A percentile compares a stretch with the other conserved stretches of the same genome.
These are phyloP conservation scores for Trichoderma brevicompactum DNA, from an alignment of 2,329 filamentous ascomycete genomes.

Conservation along the genomic window DNA sequence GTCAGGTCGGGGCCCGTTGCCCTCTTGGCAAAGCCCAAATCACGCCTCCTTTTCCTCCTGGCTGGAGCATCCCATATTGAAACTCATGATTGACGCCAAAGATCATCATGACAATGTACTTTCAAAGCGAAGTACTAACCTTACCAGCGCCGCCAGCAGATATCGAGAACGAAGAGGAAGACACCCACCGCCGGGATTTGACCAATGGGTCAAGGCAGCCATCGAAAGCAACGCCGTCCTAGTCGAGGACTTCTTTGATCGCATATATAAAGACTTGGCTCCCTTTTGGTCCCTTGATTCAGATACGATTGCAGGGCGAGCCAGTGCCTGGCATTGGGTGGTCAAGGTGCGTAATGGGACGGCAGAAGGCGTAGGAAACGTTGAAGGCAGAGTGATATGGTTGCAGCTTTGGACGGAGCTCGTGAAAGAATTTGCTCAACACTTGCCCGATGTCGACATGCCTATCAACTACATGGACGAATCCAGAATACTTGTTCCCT, in stretches of 20 bases:
- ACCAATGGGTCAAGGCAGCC: conserved; percentile 62
- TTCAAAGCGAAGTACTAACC: conserved; percentile 50
- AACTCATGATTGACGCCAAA: conserved; percentile 53
- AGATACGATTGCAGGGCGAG: conserved; percentile 44
- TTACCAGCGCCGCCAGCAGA: conserved; percentile 57
- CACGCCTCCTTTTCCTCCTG: neutral
- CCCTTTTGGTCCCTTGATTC: conserved; percentile 63
- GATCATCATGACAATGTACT: conserved; percentile 49
- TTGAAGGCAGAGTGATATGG: conserved; percentile 49
- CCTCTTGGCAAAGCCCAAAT: conserved; percentile 4
- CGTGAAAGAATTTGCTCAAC: conserved; percentile 55
- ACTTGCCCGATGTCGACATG: conserved; percentile 68
- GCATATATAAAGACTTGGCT: conserved; percentile 65
- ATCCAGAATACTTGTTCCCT: conserved; percentile 63
- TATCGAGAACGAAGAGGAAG: conserved; percentile 62
- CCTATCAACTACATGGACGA: conserved; percentile 69
- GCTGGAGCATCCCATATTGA: conserved; percentile 53
- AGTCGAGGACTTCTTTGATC: conserved; percentile 67
- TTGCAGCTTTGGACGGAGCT: conserved; percentile 54
- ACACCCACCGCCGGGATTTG: conserved; percentile 67
- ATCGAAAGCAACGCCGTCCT: conserved; percentile 56
- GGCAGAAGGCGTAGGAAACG: conserved; percentile 47
- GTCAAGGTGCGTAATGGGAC: conserved; percentile 54
- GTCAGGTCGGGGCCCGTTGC: conserved; percentile 30
- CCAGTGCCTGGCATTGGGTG: conserved; percentile 51